A percentile compares a stretch with the other conserved stretches of the same genome.
Conservation (phyloP, 257 asterid species). For the Scutellaria galericulata region DNA sequence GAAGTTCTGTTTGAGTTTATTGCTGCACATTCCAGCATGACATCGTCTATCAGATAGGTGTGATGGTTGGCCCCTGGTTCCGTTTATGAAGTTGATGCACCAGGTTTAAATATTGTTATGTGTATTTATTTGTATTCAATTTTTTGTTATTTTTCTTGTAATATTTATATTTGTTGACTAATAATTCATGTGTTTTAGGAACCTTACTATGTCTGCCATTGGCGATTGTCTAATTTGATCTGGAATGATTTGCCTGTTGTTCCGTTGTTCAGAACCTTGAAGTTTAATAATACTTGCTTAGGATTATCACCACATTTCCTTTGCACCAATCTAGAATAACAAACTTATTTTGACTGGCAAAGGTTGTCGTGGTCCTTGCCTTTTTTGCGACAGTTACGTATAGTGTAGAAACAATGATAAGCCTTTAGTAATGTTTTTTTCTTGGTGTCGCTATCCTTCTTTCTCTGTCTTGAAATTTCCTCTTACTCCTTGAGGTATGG, state of each 20-base stretch:
- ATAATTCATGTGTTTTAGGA: constrained; percentile 59
- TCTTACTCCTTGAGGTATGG: constrained; percentile 6
- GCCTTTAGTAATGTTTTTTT: constrained; percentile 7
- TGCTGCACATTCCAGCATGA: constrained; percentile 86
- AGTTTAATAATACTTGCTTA: constrained; percentile 7
- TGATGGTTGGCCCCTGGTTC: constrained; percentile 66
- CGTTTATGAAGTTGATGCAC: constrained; percentile 97
- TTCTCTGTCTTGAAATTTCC: neutral
- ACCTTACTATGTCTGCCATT: constrained; percentile 91
- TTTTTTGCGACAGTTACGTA: constrained; percentile 12
- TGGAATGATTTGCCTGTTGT: constrained; percentile 15
- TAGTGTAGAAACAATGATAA: constrained; percentile 5
- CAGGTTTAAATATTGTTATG: constrained; percentile 59
- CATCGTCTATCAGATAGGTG: constrained; percentile 73
- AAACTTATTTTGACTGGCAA: constrained; percentile 15
- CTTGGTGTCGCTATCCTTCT: constrained; percentile 9
- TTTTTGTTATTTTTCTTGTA: constrained; percentile 19
- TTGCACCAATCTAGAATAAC: constrained; percentile 21
- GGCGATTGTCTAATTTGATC: constrained; percentile 10
- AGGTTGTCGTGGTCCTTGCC: constrained; percentile 22
- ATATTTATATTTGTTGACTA: constrained; percentile 23
- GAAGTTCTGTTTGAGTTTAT: constrained; percentile 64
- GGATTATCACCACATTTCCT: neutral
- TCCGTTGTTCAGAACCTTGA: neutral
- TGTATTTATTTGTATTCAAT: constrained; percentile 30